Base-by-base conservation (phyloP, 352 stramenopile species). In the Globisporangium sylvaticum region DNA sequence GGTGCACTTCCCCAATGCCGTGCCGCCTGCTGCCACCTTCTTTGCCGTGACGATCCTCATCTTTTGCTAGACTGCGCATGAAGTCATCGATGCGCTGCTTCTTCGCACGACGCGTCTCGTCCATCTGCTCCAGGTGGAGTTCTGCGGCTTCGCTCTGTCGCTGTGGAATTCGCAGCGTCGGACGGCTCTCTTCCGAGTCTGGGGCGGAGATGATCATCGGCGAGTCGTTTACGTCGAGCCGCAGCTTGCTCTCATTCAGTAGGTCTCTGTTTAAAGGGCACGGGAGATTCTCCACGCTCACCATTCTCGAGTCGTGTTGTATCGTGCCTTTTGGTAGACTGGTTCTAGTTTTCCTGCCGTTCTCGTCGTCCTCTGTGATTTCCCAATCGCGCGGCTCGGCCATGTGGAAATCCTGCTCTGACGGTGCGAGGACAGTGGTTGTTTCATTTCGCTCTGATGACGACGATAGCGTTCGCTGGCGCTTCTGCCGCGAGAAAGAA, bases 141-240 rank as follows among this genome's bases (percentile, higher is more conserved):
- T 95, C 85, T 22, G 83, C 80, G 29, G 84, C 85, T 66, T 85
- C 87, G n/a, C 94, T 53, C 64, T 94, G 92, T 48, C 86, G 71
- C 65, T 93, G 81, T 4, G 86, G 87, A 77, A 94, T 93, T 18
- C 85, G 85, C 58, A 94, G 68, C 2, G 87, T 95, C 10, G 87
- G 84, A 58, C 87, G 86, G 9, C 86, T 75, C 58, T 92, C 87
- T 58, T 95, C 86, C 75, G 89, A 91, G 48, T 92, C 79, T 0
- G 83, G 71, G 7, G 88, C 78, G 1, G 82, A 90, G 39, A 92
- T 87, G 58, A 94, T 89, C 25, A 95, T 70, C 29, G 77, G 81
- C n/a, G 77, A 74, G 67, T 95, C 87, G 62, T 95, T 94, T 62
- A 92, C 87, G 66, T 95, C 87, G 37, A 95, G 60, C 20, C 93